Conservation (phyloP, 1,284 basidiomycete species). For the Stereum hirsutum region DNA sequence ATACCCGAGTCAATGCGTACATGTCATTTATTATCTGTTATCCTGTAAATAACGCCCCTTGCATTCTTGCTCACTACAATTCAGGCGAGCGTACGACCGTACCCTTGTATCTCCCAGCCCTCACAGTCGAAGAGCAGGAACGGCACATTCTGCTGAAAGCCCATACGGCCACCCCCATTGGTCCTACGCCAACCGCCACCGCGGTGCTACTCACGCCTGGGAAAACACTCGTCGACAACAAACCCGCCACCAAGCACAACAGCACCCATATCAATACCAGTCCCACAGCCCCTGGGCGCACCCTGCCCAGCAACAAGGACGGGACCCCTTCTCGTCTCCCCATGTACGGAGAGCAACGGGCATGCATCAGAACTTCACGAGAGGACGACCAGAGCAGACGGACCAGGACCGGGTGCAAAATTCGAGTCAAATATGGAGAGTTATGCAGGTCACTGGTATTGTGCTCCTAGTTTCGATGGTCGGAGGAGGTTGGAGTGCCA, state of each 20-base stretch:
- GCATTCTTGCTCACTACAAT: background rate
- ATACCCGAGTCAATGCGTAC: too few species aligned
- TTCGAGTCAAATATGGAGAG: slow-evolving; percentile 20
- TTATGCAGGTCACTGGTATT: slow-evolving; percentile 22
- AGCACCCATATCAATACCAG: slow-evolving; percentile 10
- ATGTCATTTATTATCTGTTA: too few species aligned
- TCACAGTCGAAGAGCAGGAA: background rate
- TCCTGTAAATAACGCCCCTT: background rate
- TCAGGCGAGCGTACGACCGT: slow-evolving; percentile 28
- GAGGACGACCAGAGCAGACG: slow-evolving; percentile 12
- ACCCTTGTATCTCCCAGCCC: slow-evolving; percentile 10
- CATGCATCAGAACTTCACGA: slow-evolving; percentile 9
- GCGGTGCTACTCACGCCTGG: slow-evolving; percentile 33
- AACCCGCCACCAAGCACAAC: slow-evolving; percentile 3
- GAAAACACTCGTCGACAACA: slow-evolving; percentile 20
- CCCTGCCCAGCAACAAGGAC: slow-evolving; percentile 1
- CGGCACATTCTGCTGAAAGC: slow-evolving; percentile 1
- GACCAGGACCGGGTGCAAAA: slow-evolving; percentile 17
- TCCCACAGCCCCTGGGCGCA: slow-evolving; percentile 7
- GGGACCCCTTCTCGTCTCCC: slow-evolving; percentile 21
- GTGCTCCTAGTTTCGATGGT: slow-evolving; percentile 20
- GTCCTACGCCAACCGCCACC: slow-evolving; percentile 18
- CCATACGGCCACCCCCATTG: slow-evolving; percentile 11
- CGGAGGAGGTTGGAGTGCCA: slow-evolving; percentile 7
- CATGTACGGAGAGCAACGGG: slow-evolving; percentile 21